Evolutionary conservation across 2,329 filamentous ascomycete species (phyloP).

Genomic region (Huntiella abstrusa): DNA sequence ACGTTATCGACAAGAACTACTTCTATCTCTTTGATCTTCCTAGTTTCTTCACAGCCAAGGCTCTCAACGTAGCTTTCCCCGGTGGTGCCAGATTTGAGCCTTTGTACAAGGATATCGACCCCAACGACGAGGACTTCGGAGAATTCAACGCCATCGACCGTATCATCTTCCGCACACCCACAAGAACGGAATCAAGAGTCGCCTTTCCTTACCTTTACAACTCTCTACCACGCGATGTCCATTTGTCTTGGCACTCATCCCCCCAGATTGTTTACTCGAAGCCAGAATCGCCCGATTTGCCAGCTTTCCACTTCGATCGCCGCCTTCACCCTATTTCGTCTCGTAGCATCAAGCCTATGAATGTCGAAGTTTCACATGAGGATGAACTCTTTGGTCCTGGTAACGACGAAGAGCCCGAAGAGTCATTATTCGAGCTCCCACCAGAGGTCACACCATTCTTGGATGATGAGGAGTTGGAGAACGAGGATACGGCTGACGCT

Average conservation of each 20-base stretch:
- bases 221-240: slow-evolving; percentile 82
- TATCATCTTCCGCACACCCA: slow-evolving; percentile 92
- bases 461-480: slow-evolving; percentile 73
- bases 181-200: slow-evolving; percentile 88
- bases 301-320: slow-evolving; percentile 96
- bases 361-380: slow-evolving; percentile 78
- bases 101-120: slow-evolving; percentile 94
- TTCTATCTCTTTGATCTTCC: slow-evolving; percentile 94
- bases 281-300: slow-evolving; percentile 71
- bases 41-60: slow-evolving; percentile 90
- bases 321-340: slow-evolving; percentile 95
- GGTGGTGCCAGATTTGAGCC: slow-evolving; percentile 94
- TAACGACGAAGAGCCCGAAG: slow-evolving; percentile 53
- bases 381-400: slow-evolving; percentile 79
- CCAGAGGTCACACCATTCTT: slow-evolving; percentile 71
- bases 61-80: slow-evolving; percentile 91
- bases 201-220: slow-evolving; percentile 94
- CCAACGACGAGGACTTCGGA: slow-evolving; percentile 96
- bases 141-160: slow-evolving; percentile 99
- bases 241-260: slow-evolving; percentile 81
- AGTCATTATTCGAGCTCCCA: slow-evolving; percentile 72
- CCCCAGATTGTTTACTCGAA: slow-evolving; percentile 84
- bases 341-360: slow-evolving; percentile 81
- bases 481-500: slow-evolving; percentile 71
- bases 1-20: slow-evolving; percentile 90